phyloP scores from a whole-genome alignment of 257 asterid species.

The Solanum lignicaule region DNA sequence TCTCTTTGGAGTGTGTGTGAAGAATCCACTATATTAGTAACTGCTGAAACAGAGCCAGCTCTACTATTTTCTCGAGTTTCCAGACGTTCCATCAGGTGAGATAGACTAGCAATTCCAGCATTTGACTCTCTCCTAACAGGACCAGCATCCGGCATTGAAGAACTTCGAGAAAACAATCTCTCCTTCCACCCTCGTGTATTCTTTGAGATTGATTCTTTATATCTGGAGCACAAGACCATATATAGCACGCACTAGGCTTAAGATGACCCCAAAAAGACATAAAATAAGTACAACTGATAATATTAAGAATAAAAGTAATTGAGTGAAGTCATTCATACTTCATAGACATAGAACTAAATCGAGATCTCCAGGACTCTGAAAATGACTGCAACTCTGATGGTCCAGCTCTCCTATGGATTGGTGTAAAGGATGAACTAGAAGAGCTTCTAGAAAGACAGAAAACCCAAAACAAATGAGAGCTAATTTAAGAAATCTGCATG shows the following conservation, averaged over 20 bases:
- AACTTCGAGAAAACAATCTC: conserved; percentile 69
- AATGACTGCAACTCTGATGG: conserved; percentile 67
- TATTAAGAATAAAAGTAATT: neutral
- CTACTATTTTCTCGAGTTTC: conserved; percentile 47
- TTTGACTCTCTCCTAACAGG: conserved; percentile 62
- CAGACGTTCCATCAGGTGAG: conserved; percentile 89
- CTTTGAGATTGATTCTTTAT: conserved; percentile 80
- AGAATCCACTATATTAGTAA: conserved; percentile 21
- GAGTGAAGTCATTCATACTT: conserved; percentile 36
- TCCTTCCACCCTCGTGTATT: conserved; percentile 86
- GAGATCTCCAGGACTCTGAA: conserved; percentile 76
- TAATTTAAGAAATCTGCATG: neutral
- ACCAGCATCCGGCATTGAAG: conserved; percentile 69
- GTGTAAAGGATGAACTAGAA: conserved; percentile 24
- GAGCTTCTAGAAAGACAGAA: conserved; percentile 30
- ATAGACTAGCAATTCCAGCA: conserved; percentile 73
- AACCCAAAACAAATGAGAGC: neutral
- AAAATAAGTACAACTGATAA: neutral
- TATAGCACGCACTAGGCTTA: neutral
- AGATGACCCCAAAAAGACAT: neutral
- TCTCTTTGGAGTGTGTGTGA: conserved; percentile 27
- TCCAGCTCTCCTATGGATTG: conserved; percentile 62
- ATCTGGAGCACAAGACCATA: conserved; percentile 27
- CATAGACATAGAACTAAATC: conserved; percentile 61
- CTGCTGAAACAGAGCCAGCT: conserved; percentile 7